Conservation (phyloP, 129 eudicot species). For the Helianthus annuus region DNA sequence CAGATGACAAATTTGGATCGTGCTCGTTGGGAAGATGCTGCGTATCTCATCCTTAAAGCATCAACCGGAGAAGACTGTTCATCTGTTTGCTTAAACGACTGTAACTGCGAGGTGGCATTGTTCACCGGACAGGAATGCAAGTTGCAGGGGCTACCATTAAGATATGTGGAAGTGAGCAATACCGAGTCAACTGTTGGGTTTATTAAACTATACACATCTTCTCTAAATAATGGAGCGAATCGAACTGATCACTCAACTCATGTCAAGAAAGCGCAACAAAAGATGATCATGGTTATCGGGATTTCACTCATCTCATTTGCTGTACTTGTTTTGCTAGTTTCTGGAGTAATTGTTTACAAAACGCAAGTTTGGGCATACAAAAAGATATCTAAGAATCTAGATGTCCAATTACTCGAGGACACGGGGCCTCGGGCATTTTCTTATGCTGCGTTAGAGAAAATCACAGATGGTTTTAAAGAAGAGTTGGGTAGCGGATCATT, state of each 20-base stretch:
- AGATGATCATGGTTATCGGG: slow-evolving; percentile 19
- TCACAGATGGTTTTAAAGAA: slow-evolving; percentile 39
- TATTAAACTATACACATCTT: slow-evolving; percentile 10
- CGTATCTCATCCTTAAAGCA: slow-evolving; percentile 16
- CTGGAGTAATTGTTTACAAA: slow-evolving; percentile 22
- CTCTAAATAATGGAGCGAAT: slow-evolving; percentile 1
- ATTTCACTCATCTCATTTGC: slow-evolving; percentile 24
- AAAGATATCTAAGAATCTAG: slow-evolving; percentile 8
- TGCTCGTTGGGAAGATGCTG: slow-evolving; percentile 30
- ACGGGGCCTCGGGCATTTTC: slow-evolving; percentile 29
- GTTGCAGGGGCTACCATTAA: slow-evolving; percentile 43
- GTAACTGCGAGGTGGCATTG: slow-evolving; percentile 39
- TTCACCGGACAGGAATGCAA: slow-evolving; percentile 27
- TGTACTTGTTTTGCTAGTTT: slow-evolving; percentile 13
- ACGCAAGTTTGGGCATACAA: slow-evolving; percentile 15
- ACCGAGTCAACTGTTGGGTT: slow-evolving; percentile 1
- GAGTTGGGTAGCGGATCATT: slow-evolving; percentile 49
- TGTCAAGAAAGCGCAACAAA: slow-evolving; percentile 3
- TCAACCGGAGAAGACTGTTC: slow-evolving; percentile 31
- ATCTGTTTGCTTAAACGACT: slow-evolving; percentile 37
- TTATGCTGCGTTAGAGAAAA: slow-evolving; percentile 35
- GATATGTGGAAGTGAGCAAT: slow-evolving; percentile 7
- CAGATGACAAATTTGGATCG: slow-evolving; percentile 16
- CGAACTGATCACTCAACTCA: not conserved
- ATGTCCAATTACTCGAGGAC: slow-evolving; percentile 14